phyloP scores from a whole-genome alignment of 106 monocot genomes.

The Platanthera guangdongensis region DNA sequence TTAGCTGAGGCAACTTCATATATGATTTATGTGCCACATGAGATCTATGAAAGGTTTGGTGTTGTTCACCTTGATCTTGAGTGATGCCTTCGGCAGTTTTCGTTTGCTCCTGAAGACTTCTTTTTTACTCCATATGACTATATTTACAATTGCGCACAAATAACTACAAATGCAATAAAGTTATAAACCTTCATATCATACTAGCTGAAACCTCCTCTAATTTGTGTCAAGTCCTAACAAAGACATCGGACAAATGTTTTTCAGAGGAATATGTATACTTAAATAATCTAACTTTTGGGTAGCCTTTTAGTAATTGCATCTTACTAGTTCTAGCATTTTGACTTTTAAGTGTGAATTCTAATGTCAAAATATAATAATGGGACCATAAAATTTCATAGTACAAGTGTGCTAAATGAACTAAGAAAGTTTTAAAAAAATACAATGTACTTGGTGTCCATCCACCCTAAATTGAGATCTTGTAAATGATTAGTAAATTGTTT shows the following conservation, averaged over 20 bases:
- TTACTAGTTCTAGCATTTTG: background rate
- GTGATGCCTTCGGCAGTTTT: too few species aligned
- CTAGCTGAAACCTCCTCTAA: background rate
- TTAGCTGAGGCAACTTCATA: too few species aligned
- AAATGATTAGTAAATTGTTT: background rate
- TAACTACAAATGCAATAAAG: background rate
- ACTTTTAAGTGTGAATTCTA: background rate
- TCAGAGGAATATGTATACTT: background rate
- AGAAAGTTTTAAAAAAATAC: background rate
- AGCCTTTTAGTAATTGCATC: background rate
- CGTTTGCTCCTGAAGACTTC: too few species aligned
- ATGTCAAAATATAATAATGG: background rate
- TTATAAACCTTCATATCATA: background rate
- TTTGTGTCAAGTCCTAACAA: background rate
- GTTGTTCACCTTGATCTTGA: too few species aligned
- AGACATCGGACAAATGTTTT: background rate
- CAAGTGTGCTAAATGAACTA: background rate
- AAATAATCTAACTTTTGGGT: background rate
- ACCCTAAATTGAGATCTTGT: background rate
- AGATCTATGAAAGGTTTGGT: too few species aligned
- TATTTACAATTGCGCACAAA: background rate
- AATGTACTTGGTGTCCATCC: background rate
- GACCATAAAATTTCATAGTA: background rate
- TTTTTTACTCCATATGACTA: background rate
- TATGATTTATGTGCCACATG: too few species aligned